These are phyloP conservation scores for Kodamaea arcana DNA, from an alignment of 1,139 yeast species.

Conservation along the genomic window DNA sequence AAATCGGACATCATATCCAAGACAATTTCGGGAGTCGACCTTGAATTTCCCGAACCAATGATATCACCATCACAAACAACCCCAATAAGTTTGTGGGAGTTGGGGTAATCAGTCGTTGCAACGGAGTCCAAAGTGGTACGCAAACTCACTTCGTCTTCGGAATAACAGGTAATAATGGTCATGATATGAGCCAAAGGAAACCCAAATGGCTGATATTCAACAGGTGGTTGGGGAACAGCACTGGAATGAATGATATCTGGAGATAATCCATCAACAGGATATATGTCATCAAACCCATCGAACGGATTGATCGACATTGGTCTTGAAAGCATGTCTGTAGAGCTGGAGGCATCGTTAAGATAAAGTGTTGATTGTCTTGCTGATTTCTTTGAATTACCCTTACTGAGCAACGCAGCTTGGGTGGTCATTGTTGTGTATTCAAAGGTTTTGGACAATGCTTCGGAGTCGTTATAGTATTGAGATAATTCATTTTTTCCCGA, in stretches of 20 bases:
- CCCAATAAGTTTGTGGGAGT: conserved; percentile 81
- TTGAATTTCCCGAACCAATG: conserved; percentile 88
- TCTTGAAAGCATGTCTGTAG: conserved; percentile 35
- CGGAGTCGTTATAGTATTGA: conserved; percentile 38
- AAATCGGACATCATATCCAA: conserved; percentile 87
- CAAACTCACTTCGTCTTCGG: conserved; percentile 84
- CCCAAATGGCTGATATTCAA: conserved; percentile 81
- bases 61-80: conserved; percentile 91
- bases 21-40: conserved; percentile 84
- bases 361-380: conserved; percentile 21
- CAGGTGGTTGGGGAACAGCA: conserved; percentile 83
- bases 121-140: conserved; percentile 86
- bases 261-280: conserved; percentile 47
- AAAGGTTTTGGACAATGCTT: conserved; percentile 38
- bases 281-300: conserved; percentile 37
- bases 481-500: conserved; percentile 37
- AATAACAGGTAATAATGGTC: conserved; percentile 86
- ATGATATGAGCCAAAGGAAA: conserved; percentile 84
- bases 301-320: conserved; percentile 32
- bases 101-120: conserved; percentile 91
- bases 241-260: conserved; percentile 71
- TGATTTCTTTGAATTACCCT: conserved; percentile 13
- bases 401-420: conserved; percentile 43
- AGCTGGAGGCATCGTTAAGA: conserved; percentile 32
- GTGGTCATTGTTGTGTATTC: conserved; percentile 56